Evolutionary conservation across 768 basidiomycete species (phyloP).

Genomic region (Rhodotorula babjevae): DNA sequence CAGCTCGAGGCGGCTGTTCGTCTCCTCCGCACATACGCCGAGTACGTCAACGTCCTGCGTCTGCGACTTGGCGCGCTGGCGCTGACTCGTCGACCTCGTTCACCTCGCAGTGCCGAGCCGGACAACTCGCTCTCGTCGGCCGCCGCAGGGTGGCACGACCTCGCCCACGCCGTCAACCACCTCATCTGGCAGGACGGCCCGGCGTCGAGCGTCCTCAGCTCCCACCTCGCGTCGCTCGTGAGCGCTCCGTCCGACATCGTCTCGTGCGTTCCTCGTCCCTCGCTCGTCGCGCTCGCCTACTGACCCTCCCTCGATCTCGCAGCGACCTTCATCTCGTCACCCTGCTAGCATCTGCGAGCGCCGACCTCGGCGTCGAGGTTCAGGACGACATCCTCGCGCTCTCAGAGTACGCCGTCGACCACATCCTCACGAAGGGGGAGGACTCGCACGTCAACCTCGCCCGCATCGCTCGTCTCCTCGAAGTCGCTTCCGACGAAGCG

Average conservation of each 20-base stretch:
- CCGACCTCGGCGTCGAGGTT: neutral
- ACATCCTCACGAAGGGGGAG: neutral
- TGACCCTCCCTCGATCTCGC: neutral
- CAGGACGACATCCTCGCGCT: neutral
- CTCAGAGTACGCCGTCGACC: neutral
- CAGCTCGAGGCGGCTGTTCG: neutral
- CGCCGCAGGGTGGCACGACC: neutral
- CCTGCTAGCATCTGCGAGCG: constrained; percentile 1
- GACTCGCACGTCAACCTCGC: neutral
- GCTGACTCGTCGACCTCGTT: too few species aligned
- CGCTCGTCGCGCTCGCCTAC: neutral
- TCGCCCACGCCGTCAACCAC: neutral
- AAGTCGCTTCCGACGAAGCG: constrained; percentile 9
- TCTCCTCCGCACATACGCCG: neutral
- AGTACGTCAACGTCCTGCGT: neutral
- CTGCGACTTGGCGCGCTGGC: too few species aligned
- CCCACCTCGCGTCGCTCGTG: neutral
- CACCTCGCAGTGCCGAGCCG: neutral
- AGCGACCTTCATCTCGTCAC: constrained; percentile 7
- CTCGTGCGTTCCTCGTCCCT: neutral
- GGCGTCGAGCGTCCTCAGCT: neutral
- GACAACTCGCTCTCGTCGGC: neutral
- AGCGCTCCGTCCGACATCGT: neutral
- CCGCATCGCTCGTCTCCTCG: constrained; percentile 6
- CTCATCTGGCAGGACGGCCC: neutral